Percentiles rank a stretch among this genome's conserved stretches.
These are phyloP conservation scores for Alternaria ethzedia DNA, from an alignment of 2,329 filamentous ascomycete species.

Conservation along the genomic window DNA sequence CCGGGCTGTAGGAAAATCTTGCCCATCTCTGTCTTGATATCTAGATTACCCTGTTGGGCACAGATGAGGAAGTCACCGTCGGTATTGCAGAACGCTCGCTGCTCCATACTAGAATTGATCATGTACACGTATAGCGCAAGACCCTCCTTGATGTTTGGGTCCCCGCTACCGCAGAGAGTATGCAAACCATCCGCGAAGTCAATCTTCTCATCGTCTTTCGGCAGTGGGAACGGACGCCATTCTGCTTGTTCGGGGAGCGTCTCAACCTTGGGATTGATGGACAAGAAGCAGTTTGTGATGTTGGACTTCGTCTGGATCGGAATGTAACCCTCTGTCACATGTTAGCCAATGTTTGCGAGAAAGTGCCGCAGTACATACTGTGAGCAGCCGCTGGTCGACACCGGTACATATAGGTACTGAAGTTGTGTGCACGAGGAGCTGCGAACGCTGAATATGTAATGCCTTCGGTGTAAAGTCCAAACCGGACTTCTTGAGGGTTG, in stretches of 20 bases:
- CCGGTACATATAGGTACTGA: conserved; percentile 55
- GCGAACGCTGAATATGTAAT: conserved; percentile 55
- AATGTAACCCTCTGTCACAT: conserved; percentile 33
- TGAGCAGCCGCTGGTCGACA: conserved; percentile 54
- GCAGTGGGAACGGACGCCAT: conserved; percentile 53
- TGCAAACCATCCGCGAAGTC: conserved; percentile 59
- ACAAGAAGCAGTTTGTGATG: conserved; percentile 55
- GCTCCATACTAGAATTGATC: conserved; percentile 56
- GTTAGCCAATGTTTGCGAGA: conserved; percentile 13
- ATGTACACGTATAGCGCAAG: conserved; percentile 59
- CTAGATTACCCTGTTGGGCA: conserved; percentile 45
- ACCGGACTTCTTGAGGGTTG: conserved; percentile 51
- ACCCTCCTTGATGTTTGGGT: conserved; percentile 59
- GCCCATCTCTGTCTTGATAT: conserved; percentile 50
- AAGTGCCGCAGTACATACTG: conserved; percentile 22
- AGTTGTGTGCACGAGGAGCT: conserved; percentile 51
- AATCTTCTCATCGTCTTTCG: conserved; percentile 46
- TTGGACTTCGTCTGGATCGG: conserved; percentile 40
- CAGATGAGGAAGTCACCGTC: conserved; percentile 50
- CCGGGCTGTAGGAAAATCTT: conserved; percentile 48
- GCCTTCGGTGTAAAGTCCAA: conserved; percentile 55
- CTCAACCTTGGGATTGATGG: conserved; percentile 55
- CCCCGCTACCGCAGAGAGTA: conserved; percentile 58
- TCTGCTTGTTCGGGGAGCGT: conserved; percentile 59
- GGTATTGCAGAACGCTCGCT: conserved; percentile 55